These are phyloP conservation scores for Trichoderma gamsii DNA, from an alignment of 495 filamentous ascomycete species.

Conservation along the genomic window DNA sequence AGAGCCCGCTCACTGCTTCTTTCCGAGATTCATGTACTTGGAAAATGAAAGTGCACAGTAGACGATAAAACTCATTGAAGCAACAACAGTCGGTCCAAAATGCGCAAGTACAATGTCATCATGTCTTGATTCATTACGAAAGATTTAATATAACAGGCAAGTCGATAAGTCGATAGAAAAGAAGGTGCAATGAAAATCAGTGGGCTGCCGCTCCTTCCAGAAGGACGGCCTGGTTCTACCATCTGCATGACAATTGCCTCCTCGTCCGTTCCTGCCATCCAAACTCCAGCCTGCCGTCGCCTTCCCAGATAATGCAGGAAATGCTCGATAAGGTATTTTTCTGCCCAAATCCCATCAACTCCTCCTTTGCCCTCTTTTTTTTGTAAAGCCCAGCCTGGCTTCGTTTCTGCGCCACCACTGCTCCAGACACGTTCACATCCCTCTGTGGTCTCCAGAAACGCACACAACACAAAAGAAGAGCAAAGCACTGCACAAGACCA, in stretches of 20 bases:
- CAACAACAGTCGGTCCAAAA: neutral
- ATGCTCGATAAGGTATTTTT: slow-evolving; percentile 11
- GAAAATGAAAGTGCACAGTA: neutral
- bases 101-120: neutral
- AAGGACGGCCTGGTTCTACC: slow-evolving; percentile 8
- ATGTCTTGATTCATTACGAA: slow-evolving; percentile 12
- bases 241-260: slow-evolving; percentile 10
- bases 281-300: slow-evolving; percentile 6
- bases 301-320: slow-evolving; percentile 4
- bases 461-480: neutral
- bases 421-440: neutral
- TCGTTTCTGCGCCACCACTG: neutral
- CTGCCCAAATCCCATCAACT: slow-evolving; percentile 5
- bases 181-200: slow-evolving; percentile 11
- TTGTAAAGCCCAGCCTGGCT: neutral
- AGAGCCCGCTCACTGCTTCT: neutral
- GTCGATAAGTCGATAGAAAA: slow-evolving; percentile 10
- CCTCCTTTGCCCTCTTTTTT: neutral
- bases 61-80: neutral
- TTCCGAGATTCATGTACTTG: neutral
- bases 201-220: slow-evolving; percentile 8
- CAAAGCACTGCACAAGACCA: too few relatives aligned
- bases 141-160: slow-evolving; percentile 1
- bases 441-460: neutral
- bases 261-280: slow-evolving; percentile 13